Evolutionary conservation across 371 early-diverging fungal genomes (phyloP), one percentile per base, ranked within the genome.

Genomic region (Mortierella sp.): DNA sequence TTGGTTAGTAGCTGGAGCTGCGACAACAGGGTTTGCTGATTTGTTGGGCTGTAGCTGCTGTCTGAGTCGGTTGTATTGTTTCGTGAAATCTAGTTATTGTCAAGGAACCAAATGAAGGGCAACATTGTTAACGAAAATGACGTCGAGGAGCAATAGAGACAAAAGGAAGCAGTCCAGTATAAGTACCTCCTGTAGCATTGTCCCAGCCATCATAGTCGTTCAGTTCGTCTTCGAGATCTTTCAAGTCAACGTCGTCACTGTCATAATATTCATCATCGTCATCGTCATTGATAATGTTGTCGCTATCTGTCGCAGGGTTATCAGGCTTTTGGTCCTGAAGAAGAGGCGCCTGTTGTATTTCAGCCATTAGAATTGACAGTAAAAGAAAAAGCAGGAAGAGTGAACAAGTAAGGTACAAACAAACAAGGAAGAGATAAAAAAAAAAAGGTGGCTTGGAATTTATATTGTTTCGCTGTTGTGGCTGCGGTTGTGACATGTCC

Each of bases 11-110:
- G 85, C 88, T 43, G 88, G 87, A 9, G 86, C 84, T 11, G 84
- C 62, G 52, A 79, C 74, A 5, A 70, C 76, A 2, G 76, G 58
- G 7, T 82, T 67, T 0, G 82, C 50, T 0, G 79, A 73, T n/a
- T 70, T 76, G 43, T 76, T 74, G 21, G 79, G 72, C 22, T 78
- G 70, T 8, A 90, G 74, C 63, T 92, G 91, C 41, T 88, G 88
- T 38, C 94, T 88, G 75, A 96, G 86, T 50, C 91, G 90, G 85
- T 97, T 97, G 86, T 95, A 97, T 74, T 97, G 94, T 78, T 97
- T 97, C 21, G 97, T 97, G 75, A 97, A 97, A 77, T 97, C 94
- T 92, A 75, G 52, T 24, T 32, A 8, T n/a, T 9, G 24, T 19
- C 4, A 59, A 59, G 13, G 52, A 19, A 43, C 6, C 21, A 21